Evolutionary conservation across 1,284 basidiomycete species (phyloP).

Genomic region (Sporisorium iseilematis-ciliati): DNA sequence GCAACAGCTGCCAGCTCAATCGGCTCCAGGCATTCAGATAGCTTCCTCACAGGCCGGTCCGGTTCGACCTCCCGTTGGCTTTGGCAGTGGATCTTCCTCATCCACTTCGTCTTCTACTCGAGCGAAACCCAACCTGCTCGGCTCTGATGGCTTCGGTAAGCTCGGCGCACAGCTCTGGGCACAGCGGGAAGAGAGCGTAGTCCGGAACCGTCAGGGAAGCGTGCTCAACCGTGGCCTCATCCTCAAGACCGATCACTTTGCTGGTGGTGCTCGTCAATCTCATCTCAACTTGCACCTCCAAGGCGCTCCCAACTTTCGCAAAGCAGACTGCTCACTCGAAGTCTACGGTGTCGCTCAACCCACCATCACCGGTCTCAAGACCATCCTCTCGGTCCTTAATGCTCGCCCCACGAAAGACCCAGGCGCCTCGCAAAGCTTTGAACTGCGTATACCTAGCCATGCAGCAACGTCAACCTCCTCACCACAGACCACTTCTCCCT

Average conservation of each 20-base stretch:
- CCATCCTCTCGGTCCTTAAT: constrained; percentile 87
- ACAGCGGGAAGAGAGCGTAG: constrained; percentile 72
- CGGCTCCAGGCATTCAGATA: neutral
- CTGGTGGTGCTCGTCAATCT: constrained; percentile 47
- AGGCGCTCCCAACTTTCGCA: constrained; percentile 95
- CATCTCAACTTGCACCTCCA: constrained; percentile 83
- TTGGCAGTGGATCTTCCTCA: constrained; percentile 11
- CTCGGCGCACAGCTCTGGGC: constrained; percentile 48
- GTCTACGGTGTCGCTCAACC: constrained; percentile 80
- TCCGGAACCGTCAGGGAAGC: constrained; percentile 87
- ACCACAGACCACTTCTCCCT: constrained; percentile 16
- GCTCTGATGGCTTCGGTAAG: constrained; percentile 43
- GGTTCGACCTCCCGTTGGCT: neutral
- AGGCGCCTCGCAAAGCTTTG: constrained; percentile 22
- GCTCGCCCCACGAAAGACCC: constrained; percentile 47
- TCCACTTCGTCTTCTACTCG: constrained; percentile 10
- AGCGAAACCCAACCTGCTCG: constrained; percentile 35
- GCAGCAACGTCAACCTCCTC: constrained; percentile 12
- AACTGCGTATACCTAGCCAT: constrained; percentile 22
- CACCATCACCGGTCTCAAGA: constrained; percentile 89
- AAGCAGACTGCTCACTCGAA: constrained; percentile 72
- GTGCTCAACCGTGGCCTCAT: constrained; percentile 91
- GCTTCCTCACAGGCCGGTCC: constrained; percentile 8
- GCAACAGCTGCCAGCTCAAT: constrained; percentile 13
- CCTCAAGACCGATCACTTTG: constrained; percentile 79